These are phyloP conservation scores for Trichodelitschia bisporula DNA, from an alignment of 495 filamentous ascomycete species.

Conservation along the genomic window DNA sequence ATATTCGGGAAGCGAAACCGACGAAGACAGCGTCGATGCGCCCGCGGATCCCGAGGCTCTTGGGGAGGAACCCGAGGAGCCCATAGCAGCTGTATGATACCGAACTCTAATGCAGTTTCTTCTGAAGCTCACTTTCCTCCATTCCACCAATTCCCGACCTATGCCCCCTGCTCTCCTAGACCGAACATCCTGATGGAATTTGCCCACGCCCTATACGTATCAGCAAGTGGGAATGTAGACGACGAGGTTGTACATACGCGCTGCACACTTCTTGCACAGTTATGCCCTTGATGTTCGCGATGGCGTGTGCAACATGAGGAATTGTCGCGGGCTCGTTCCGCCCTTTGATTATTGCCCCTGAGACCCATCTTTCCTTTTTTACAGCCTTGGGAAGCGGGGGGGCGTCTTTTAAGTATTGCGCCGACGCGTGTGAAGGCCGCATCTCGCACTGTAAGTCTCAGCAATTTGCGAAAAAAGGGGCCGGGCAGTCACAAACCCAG, in stretches of 20 bases:
- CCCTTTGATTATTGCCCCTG: conserved; percentile 68
- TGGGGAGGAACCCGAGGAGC: no score
- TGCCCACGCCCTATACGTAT: neutral
- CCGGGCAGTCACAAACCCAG: conserved; percentile 27
- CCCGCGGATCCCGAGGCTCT: no score
- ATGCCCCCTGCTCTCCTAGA: neutral
- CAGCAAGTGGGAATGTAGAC: neutral
- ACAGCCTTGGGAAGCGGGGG: conserved; percentile 24
- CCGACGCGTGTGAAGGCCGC: conserved; percentile 35
- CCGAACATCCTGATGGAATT: conserved; percentile 1
- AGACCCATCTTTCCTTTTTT: conserved; percentile 83
- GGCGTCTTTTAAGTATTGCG: conserved; percentile 24
- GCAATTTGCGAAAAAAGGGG: neutral
- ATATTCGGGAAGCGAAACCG: no score
- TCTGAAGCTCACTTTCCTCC: no score
- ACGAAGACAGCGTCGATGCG: no score
- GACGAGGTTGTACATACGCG: conserved; percentile 27
- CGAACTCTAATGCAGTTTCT: no score
- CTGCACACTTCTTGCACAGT: conserved; percentile 59
- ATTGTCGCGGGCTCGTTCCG: conserved; percentile 80
- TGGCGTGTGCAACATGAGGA: conserved; percentile 56
- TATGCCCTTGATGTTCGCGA: conserved; percentile 65
- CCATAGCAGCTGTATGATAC: no score
- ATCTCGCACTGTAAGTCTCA: conserved; percentile 29
- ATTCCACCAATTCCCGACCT: no score